A percentile compares a stretch with the other conserved stretches of the same genome.
Evolutionary conservation across 805 yeast genomes (phyloP).

Genomic region (Hanseniaspora lindneri): DNA sequence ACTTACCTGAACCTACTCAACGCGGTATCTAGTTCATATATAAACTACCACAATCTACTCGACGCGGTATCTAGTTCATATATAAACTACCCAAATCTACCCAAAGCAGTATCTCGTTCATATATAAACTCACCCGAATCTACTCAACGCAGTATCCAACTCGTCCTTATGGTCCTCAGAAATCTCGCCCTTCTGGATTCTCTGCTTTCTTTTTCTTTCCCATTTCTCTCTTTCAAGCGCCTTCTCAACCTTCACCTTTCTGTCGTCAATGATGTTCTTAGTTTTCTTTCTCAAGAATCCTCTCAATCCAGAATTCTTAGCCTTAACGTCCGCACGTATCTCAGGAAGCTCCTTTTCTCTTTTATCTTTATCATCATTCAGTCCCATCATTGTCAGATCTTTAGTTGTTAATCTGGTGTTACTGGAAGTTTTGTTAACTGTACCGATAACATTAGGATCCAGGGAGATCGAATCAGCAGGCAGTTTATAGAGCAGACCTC

Average conservation of each 20-base stretch:
- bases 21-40: too few relatives aligned
- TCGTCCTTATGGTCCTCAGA: constrained; percentile 40
- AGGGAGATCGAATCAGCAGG: constrained; percentile 85
- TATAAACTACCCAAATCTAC: too few relatives aligned
- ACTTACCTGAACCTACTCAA: too few relatives aligned
- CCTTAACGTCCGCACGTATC: constrained; percentile 56
- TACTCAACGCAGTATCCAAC: constrained; percentile 33
- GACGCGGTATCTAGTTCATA: too few relatives aligned
- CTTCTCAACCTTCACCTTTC: constrained; percentile 63
- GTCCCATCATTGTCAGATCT: constrained; percentile 38
- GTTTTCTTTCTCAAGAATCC: constrained; percentile 71
- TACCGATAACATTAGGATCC: constrained; percentile 81
- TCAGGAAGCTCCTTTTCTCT: constrained; percentile 41
- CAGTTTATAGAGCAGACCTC: constrained; percentile 71
- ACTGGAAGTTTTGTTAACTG: constrained; percentile 60
- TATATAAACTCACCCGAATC: constrained; percentile 30
- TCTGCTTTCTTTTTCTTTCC: constrained; percentile 42
- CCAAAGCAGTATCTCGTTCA: too few relatives aligned
- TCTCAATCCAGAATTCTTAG: constrained; percentile 75
- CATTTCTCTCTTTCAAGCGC: constrained; percentile 66
- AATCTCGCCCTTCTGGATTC: constrained; percentile 38
- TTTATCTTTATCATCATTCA: constrained; percentile 23
- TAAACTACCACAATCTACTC: too few relatives aligned
- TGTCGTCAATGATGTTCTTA: constrained; percentile 73
- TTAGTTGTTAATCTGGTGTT: constrained; percentile 51